phyloP scores from a whole-genome alignment of 257 asterid species.

The Penstemon davidsonii region DNA sequence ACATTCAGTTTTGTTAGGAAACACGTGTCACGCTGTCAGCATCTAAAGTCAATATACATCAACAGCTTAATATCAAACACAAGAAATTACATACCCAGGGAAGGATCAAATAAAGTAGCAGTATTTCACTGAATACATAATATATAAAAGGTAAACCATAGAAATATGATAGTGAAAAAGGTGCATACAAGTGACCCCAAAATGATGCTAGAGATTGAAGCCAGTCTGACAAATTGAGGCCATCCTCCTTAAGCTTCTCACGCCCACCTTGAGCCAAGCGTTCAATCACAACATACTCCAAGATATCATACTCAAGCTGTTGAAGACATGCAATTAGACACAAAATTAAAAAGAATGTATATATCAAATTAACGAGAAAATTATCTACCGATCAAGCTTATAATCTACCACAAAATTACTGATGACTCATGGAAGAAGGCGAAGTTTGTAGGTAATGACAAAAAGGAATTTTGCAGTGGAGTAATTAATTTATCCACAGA shows the following conservation, averaged over 20 bases:
- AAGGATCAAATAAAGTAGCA: conserved; percentile 28
- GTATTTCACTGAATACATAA: conserved; percentile 7
- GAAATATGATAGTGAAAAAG: conserved; percentile 33
- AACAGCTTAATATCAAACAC: conserved; percentile 24
- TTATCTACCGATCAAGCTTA: not conserved
- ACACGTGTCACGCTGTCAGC: conserved; percentile 2
- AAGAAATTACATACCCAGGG: conserved; percentile 29
- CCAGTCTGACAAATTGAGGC: conserved; percentile 98
- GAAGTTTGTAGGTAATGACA: not conserved
- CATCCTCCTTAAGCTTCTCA: conserved; percentile 97
- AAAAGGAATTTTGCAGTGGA: not conserved
- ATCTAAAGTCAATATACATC: conserved; percentile 26
- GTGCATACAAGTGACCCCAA: conserved; percentile 99
- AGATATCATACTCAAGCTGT: conserved; percentile 97
- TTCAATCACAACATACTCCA: conserved; percentile 98
- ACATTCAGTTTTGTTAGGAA: conserved; percentile 3
- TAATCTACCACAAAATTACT: not conserved
- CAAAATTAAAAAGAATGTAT: conserved; percentile 8
- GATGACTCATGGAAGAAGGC: not conserved
- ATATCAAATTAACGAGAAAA: conserved; percentile 5
- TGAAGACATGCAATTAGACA: no score
- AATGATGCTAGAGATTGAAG: conserved; percentile 99
- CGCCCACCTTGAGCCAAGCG: conserved; percentile 99
- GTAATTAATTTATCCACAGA: no score
- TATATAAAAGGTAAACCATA: conserved; percentile 30